Conservation (phyloP, 495 filamentous ascomycete species). For the Podospora didyma region DNA sequence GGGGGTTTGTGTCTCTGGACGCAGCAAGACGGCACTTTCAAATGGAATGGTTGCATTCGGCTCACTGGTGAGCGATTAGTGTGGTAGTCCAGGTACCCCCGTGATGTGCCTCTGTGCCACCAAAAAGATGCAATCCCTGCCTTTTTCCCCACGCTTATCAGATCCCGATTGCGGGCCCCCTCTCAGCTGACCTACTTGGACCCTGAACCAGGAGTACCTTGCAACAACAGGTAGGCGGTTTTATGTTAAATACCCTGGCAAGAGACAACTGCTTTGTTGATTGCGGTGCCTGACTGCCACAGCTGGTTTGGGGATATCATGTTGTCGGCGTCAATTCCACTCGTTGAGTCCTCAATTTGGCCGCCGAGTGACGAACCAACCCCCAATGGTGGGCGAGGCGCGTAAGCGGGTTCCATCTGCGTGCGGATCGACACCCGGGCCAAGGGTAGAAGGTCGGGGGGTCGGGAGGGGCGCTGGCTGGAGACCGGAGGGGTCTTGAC, state of each 20-base stretch:
- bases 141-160: constrained; percentile 24
- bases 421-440: no score
- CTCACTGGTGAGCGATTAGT: constrained; percentile 19
- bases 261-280: not conserved
- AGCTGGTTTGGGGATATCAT: no score
- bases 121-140: not conserved
- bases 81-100: constrained; percentile 6
- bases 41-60: constrained; percentile 22
- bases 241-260: not conserved
- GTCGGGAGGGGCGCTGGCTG: no score
- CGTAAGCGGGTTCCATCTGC: no score
- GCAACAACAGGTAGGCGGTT: not conserved
- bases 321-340: no score
- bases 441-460: no score
- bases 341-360: no score
- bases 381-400: no score
- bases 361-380: no score
- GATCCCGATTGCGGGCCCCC: constrained; percentile 14
- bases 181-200: constrained; percentile 2
- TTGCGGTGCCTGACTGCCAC: not conserved
- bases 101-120: constrained; percentile 6
- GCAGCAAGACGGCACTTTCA: constrained; percentile 12
- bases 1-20: constrained; percentile 6
- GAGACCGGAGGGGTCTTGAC: no score
- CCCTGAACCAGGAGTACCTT: constrained; percentile 9